A percentile compares a stretch with the other conserved stretches of the same genome.
These are phyloP conservation scores for Termitomyces sp. DNA, from an alignment of 768 basidiomycete species.

Conservation along the genomic window DNA sequence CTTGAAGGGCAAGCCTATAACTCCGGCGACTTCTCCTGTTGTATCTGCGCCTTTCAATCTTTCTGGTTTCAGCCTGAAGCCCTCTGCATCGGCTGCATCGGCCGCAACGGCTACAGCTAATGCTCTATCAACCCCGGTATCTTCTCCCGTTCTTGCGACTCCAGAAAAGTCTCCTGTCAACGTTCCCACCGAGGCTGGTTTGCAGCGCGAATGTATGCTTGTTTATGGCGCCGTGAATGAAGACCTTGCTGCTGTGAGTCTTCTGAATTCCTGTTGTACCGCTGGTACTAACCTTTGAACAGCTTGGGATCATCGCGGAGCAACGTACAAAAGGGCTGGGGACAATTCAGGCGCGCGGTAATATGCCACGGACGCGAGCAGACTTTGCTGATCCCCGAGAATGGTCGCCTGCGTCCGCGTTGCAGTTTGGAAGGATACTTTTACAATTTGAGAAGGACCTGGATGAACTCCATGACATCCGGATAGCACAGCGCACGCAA, in stretches of 20 bases:
- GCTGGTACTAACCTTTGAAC: not conserved
- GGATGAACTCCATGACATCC: constrained; percentile 30
- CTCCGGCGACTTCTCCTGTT: not conserved
- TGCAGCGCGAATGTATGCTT: constrained; percentile 59
- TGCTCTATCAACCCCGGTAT: not conserved
- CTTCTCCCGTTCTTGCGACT: not conserved
- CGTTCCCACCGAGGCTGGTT: constrained; percentile 45
- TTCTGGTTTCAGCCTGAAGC: constrained; percentile 6
- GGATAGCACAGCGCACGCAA: constrained; percentile 22
- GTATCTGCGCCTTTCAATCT: constrained; percentile 14
- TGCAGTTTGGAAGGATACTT: constrained; percentile 45
- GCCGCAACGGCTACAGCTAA: not conserved
- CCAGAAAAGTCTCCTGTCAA: constrained; percentile 6
- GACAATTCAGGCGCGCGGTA: constrained; percentile 27
- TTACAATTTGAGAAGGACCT: constrained; percentile 48
- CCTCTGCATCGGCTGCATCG: not conserved
- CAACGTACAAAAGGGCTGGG: constrained; percentile 27
- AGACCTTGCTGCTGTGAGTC: constrained; percentile 58
- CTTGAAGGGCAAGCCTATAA: not conserved
- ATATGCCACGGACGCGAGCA: constrained; percentile 31
- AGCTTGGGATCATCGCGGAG: constrained; percentile 43
- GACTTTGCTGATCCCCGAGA: constrained; percentile 44
- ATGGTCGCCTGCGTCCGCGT: constrained; percentile 51
- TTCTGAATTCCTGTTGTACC: not conserved
- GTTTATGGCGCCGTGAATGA: constrained; percentile 40